Evolutionary conservation across 257 asterid species (phyloP).

Genomic region (Lavandula angustifolia): DNA sequence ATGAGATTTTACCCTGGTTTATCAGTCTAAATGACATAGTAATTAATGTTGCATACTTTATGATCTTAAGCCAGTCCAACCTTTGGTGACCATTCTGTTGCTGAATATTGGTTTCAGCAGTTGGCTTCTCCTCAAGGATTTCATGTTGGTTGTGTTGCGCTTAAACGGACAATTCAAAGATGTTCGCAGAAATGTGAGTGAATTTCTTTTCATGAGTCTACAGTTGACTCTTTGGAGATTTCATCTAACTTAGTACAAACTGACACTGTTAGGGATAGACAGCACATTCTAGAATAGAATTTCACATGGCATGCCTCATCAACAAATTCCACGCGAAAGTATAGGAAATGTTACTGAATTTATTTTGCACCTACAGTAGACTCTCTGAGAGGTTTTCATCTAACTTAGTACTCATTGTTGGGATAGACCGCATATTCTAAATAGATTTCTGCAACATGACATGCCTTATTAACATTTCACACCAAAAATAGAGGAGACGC

Average conservation of each 20-base stretch:
- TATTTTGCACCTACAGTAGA: no score
- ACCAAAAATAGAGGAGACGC: no score
- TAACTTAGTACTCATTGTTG: no score
- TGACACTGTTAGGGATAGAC: neutral
- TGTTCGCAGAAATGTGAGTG: constrained; percentile 56
- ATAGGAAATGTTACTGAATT: no score
- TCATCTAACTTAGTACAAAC: neutral
- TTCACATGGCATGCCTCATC: neutral
- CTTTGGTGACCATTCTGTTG: constrained; percentile 28
- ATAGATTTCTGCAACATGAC: no score
- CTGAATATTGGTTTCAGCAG: constrained; percentile 47
- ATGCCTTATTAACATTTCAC: no score
- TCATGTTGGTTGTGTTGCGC: constrained; percentile 39
- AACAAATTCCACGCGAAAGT: no score
- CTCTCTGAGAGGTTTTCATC: no score
- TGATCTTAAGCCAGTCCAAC: constrained; percentile 26
- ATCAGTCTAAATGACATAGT: constrained; percentile 22
- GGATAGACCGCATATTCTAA: no score
- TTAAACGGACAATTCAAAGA: constrained; percentile 45
- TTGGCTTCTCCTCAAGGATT: constrained; percentile 44
- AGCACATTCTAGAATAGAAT: constrained; percentile 19
- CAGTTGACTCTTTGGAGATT: constrained; percentile 4
- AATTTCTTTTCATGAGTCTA: constrained; percentile 18
- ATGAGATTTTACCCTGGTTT: constrained; percentile 24
- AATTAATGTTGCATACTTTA: constrained; percentile 26